Percentiles rank a stretch among this genome's conserved stretches.
phyloP scores from a whole-genome alignment of 1,139 yeast species.

The Insectozyma bohioensis region DNA sequence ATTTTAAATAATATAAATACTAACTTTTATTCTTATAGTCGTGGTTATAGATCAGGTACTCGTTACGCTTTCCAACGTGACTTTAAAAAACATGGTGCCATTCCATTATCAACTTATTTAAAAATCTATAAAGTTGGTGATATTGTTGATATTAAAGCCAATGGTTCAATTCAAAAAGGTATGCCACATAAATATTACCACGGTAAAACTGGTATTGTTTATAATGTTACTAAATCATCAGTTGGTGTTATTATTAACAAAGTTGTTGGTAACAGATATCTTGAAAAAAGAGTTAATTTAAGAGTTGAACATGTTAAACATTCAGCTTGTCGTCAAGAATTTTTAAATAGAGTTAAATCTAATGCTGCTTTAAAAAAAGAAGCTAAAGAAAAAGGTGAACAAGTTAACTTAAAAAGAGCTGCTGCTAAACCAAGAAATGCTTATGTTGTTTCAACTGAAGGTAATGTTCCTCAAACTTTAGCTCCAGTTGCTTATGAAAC shows the following conservation, averaged over 20 bases:
- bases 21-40: constrained; percentile 52
- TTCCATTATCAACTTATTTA: constrained; percentile 94
- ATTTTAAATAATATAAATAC: no score
- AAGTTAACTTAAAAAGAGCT: constrained; percentile 94
- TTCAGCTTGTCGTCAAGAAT: constrained; percentile 99
- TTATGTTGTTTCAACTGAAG: constrained; percentile 74
- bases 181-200: constrained; percentile 99
- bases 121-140: constrained; percentile 98
- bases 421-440: constrained; percentile 97
- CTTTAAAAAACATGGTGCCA: constrained; percentile 96
- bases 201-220: constrained; percentile 99
- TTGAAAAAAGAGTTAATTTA: constrained; percentile 97
- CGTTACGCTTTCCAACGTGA: constrained; percentile 99
- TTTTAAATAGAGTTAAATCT: constrained; percentile 95
- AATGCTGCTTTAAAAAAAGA: constrained; percentile 92
- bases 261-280: constrained; percentile 98
- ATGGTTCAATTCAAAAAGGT: constrained; percentile 99
- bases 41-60: constrained; percentile 99
- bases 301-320: constrained; percentile 99
- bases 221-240: constrained; percentile 97
- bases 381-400: constrained; percentile 93
- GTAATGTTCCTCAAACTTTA: constrained; percentile 91
- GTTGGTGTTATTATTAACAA: constrained; percentile 98
- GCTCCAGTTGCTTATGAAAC: constrained; percentile 99
- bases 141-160: constrained; percentile 98